Evolutionary conservation across 257 asterid genomes (phyloP).

Genomic region (Forsythia suspensa): DNA sequence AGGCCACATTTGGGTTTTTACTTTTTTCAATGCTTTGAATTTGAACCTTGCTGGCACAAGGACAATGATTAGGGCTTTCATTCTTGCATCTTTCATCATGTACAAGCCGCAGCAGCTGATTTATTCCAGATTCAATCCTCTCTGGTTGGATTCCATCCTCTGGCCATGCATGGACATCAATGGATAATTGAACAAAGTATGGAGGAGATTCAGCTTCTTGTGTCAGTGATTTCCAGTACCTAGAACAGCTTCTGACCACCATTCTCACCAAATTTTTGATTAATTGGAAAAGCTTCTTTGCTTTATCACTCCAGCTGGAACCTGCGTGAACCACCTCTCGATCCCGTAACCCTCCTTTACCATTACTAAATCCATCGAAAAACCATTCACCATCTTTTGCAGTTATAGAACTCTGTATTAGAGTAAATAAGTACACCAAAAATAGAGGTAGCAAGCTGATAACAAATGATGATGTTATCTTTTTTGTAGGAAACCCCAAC

Average conservation of each 20-base stretch:
- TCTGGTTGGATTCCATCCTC: constrained; percentile 99
- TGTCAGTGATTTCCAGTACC: constrained; percentile 97
- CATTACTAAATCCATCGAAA: constrained; percentile 56
- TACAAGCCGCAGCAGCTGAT: constrained; percentile 67
- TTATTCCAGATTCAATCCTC: constrained; percentile 92
- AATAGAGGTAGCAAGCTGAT: constrained; percentile 84
- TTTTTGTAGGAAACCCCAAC: constrained; percentile 80
- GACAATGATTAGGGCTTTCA: constrained; percentile 47
- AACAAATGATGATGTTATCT: constrained; percentile 82
- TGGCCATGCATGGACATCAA: constrained; percentile 91
- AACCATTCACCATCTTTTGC: constrained; percentile 98
- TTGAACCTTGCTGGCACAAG: constrained; percentile 90
- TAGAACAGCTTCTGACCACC: constrained; percentile 55
- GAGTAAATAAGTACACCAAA: constrained; percentile 86
- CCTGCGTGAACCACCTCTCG: constrained; percentile 35
- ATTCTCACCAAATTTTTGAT: constrained; percentile 40
- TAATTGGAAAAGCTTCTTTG: constrained; percentile 43
- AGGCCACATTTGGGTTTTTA: constrained; percentile 53
- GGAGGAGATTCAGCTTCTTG: constrained; percentile 99
- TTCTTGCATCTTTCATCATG: constrained; percentile 75
- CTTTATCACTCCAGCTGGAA: constrained; percentile 65
- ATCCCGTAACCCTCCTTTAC: constrained; percentile 46
- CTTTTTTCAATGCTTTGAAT: constrained; percentile 93
- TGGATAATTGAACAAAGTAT: constrained; percentile 89
- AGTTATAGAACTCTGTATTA: constrained; percentile 93